Percentiles rank a stretch among this genome's conserved stretches.
phyloP scores from a whole-genome alignment of 2,329 filamentous ascomycete species.

The Penicillium hesseltinei region DNA sequence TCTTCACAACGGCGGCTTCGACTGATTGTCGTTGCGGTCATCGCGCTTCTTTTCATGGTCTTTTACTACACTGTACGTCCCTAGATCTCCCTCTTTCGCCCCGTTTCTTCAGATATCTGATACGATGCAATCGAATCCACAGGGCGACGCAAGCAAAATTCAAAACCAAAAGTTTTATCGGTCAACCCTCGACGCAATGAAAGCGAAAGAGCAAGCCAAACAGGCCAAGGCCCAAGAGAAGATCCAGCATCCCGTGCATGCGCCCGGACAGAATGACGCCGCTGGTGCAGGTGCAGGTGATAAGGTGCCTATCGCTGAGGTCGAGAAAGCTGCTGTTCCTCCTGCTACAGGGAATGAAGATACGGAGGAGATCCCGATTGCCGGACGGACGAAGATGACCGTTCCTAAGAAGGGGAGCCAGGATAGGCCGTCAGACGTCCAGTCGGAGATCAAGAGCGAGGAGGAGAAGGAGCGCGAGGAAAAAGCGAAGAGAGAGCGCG shows the following conservation, averaged over 20 bases:
- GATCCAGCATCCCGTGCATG: constrained; percentile 37
- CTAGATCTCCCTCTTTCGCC: not conserved
- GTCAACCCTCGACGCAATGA: constrained; percentile 54
- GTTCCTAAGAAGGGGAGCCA: constrained; percentile 38
- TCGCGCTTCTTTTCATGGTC: constrained; percentile 64
- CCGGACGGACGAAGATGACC: constrained; percentile 55
- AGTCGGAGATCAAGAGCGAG: constrained; percentile 7
- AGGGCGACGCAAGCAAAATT: constrained; percentile 42
- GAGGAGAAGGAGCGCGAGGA: constrained; percentile 48
- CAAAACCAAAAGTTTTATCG: constrained; percentile 54
- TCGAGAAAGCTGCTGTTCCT: constrained; percentile 40
- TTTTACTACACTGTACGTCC: constrained; percentile 68
- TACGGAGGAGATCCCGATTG: constrained; percentile 50
- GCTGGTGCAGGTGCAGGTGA: constrained; percentile 30
- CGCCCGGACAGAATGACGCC: constrained; percentile 5
- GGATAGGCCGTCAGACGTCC: constrained; percentile 20
- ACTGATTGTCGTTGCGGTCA: constrained; percentile 61
- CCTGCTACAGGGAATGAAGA: constrained; percentile 44
- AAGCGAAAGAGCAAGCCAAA: constrained; percentile 45
- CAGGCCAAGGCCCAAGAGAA: constrained; percentile 57
- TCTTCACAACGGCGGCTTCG: constrained; percentile 71
- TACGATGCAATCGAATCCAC: not conserved
- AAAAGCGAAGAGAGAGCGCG: constrained; percentile 52
- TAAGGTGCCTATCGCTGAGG: constrained; percentile 62
- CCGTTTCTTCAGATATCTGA: not conserved